Percentiles rank a stretch among this genome's conserved stretches.
These are phyloP conservation scores for Arxiozyma heterogenica DNA, from an alignment of 1,139 yeast genomes.

Conservation along the genomic window DNA sequence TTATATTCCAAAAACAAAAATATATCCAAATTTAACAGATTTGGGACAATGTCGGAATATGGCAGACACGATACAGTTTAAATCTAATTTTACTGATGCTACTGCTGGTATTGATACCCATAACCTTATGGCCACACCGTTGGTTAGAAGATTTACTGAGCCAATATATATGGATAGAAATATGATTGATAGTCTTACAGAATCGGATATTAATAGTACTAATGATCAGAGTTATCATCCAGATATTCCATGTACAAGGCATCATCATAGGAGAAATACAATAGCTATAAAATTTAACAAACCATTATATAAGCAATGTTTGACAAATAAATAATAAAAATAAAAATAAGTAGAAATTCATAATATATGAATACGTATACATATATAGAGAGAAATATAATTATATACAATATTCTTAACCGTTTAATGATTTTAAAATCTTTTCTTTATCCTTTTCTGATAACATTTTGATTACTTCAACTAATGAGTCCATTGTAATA, in stretches of 20 bases:
- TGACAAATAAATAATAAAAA: neutral
- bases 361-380: too few species aligned
- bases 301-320: conserved; percentile 14
- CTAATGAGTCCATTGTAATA: conserved; percentile 47
- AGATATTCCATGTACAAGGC: conserved; percentile 18
- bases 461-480: conserved; percentile 51
- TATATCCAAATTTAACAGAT: neutral
- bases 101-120: neutral
- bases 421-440: conserved; percentile 9
- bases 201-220: neutral
- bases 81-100: neutral
- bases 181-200: neutral
- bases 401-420: neutral
- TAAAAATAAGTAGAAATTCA: too few species aligned
- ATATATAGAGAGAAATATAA: neutral
- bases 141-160: conserved; percentile 10
- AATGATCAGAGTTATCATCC: neutral
- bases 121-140: neutral
- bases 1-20: neutral
- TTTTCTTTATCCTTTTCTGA: conserved; percentile 54
- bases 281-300: conserved; percentile 27
- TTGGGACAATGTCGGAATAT: neutral
- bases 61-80: neutral
- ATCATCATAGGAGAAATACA: conserved; percentile 30
- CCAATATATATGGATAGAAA: conserved; percentile 1